Percentiles rank a stretch among this genome's conserved stretches.
Conservation (phyloP, 148 eudicot genomes). For the Rhododendron ferrugineum region DNA sequence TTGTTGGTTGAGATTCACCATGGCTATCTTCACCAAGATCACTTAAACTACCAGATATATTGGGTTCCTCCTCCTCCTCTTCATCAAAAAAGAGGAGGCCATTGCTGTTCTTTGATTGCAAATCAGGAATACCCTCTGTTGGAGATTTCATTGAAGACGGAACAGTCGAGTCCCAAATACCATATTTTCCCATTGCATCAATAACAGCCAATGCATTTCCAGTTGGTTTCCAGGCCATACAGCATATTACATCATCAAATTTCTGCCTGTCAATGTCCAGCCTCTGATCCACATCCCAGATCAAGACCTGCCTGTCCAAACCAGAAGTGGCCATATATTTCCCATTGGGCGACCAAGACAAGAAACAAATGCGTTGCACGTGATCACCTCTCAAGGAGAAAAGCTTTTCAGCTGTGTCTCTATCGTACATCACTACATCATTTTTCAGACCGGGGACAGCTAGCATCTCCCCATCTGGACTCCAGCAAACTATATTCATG, state of each 20-base stretch:
- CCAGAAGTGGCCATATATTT: slow-evolving; percentile 93
- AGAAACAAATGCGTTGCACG: slow-evolving; percentile 61
- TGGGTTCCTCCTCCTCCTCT: slow-evolving; percentile 69
- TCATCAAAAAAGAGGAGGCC: slow-evolving; percentile 78
- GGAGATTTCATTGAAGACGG: slow-evolving; percentile 92
- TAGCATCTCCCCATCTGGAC: slow-evolving; percentile 88
- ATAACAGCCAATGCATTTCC: slow-evolving; percentile 92
- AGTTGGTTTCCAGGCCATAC: slow-evolving; percentile 90
- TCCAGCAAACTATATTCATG: slow-evolving; percentile 68
- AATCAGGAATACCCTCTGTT: slow-evolving; percentile 66
- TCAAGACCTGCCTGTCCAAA: slow-evolving; percentile 76
- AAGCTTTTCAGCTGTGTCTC: slow-evolving; percentile 93
- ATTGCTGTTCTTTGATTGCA: slow-evolving; percentile 51
- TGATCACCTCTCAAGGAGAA: slow-evolving; percentile 83
- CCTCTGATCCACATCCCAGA: slow-evolving; percentile 81
- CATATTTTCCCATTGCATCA: slow-evolving; percentile 89
- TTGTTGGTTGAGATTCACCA: slow-evolving; percentile 55
- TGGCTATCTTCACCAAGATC: slow-evolving; percentile 73
- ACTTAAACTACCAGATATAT: slow-evolving; percentile 64
- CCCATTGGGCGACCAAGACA: slow-evolving; percentile 97
- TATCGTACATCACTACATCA: slow-evolving; percentile 92
- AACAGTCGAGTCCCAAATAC: slow-evolving; percentile 87
- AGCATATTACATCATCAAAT: slow-evolving; percentile 72
- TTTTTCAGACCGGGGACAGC: slow-evolving; percentile 84
- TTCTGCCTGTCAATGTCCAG: slow-evolving; percentile 88